Evolutionary conservation across 2,329 filamentous ascomycete genomes (phyloP).

Genomic region (Stemphylium vesicarium): DNA sequence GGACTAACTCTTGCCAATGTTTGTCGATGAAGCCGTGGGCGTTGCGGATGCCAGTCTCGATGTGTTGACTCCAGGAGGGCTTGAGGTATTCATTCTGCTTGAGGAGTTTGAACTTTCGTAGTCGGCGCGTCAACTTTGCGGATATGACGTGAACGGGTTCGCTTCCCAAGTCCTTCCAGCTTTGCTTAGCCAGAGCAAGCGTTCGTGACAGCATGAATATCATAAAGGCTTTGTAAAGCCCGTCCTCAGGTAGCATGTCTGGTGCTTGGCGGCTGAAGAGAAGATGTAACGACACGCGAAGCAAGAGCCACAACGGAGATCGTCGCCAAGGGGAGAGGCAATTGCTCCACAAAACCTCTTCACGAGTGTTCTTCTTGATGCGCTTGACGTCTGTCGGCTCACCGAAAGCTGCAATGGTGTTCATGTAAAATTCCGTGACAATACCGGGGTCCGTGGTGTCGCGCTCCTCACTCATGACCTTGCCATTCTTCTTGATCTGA

Average conservation of each 20-base stretch:
- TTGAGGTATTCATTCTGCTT: constrained; percentile 8
- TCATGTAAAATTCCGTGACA: constrained; percentile 60
- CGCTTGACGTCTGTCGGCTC: constrained; percentile 19
- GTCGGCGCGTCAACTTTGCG: constrained; percentile 29
- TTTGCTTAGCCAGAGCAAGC: constrained; percentile 2
- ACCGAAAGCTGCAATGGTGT: constrained; percentile 49
- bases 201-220: constrained; percentile 56
- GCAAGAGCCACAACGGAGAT: constrained; percentile 62
- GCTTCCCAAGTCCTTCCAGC: constrained; percentile 13
- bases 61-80: constrained; percentile 7
- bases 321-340: constrained; percentile 55
- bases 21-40: constrained; percentile 17
- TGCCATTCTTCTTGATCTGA: constrained; percentile 49
- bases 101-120: constrained; percentile 30
- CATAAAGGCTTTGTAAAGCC: constrained; percentile 61
- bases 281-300: constrained; percentile 60
- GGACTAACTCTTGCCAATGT: constrained; percentile 15
- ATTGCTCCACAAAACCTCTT: constrained; percentile 59
- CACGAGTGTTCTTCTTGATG: constrained; percentile 61
- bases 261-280: constrained; percentile 33
- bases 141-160: constrained; percentile 19
- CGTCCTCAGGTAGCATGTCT: background rate
- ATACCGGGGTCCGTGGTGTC: constrained; percentile 59
- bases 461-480: constrained; percentile 50
- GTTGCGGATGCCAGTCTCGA: constrained; percentile 2